Conservation (phyloP, 192 early-diverging fungal genomes). For the Rhizophlyctis rosea region DNA sequence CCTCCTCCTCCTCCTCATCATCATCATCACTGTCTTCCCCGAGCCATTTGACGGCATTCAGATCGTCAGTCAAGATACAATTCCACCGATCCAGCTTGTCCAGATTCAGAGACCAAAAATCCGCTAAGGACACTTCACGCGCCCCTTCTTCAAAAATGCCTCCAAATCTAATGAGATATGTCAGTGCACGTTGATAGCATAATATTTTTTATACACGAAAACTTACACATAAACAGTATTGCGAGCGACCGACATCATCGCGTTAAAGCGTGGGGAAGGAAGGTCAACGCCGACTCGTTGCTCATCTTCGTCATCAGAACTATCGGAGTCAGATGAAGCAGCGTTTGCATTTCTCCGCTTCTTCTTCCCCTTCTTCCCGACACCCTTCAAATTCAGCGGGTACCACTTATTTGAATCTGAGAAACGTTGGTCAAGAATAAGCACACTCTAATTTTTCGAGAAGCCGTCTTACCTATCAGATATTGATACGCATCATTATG, state of each 20-base stretch:
- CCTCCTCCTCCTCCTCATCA: constrained; percentile 49
- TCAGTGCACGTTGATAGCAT: too few species aligned
- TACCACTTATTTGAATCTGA: constrained; percentile 57
- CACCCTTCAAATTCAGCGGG: constrained; percentile 47
- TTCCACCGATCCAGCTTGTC: constrained; percentile 65
- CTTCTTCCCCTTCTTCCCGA: constrained; percentile 36
- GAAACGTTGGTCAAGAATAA: too few species aligned
- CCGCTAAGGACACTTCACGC: constrained; percentile 57
- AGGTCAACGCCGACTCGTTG: too few species aligned
- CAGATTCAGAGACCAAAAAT: constrained; percentile 62
- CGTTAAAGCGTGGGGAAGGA: constrained; percentile 64
- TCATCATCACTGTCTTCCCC: constrained; percentile 49
- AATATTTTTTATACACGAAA: too few species aligned
- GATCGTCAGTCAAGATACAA: constrained; percentile 40
- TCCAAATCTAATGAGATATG: constrained; percentile 47
- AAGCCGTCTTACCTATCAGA: too few species aligned
- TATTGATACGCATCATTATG: constrained; percentile 63
- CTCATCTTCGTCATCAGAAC: too few species aligned
- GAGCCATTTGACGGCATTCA: constrained; percentile 42
- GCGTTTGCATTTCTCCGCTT: constrained; percentile 34
- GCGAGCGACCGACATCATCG: constrained; percentile 60
- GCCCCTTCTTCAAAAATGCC: constrained; percentile 63
- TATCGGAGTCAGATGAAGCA: constrained; percentile 27
- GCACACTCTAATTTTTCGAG: too few species aligned
- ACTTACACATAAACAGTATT: constrained; percentile 50